These are phyloP conservation scores for Curvularia sp. DNA, from an alignment of 2,329 filamentous ascomycete genomes.

Conservation along the genomic window DNA sequence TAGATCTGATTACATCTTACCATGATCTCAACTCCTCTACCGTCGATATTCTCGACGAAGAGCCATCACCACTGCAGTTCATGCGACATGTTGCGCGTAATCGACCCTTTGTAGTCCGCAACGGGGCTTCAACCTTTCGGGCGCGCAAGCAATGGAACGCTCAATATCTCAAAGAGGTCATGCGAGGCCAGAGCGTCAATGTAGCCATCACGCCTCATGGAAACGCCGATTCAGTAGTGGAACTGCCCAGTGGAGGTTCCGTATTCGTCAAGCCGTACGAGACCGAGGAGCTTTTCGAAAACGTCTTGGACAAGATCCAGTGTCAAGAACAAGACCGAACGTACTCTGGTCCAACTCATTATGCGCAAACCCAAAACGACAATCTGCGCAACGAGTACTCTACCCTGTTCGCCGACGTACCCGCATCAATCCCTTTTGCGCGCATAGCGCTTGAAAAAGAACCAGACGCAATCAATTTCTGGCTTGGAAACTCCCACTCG, in stretches of 20 bases:
- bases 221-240: slow-evolving; percentile 67
- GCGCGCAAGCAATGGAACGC: slow-evolving; percentile 70
- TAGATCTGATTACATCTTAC: slow-evolving; percentile 69
- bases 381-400: slow-evolving; percentile 78
- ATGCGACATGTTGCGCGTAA: slow-evolving; percentile 79
- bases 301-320: slow-evolving; percentile 69
- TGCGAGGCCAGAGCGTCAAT: slow-evolving; percentile 68
- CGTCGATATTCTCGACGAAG: slow-evolving; percentile 67
- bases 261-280: slow-evolving; percentile 76
- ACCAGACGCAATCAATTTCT: slow-evolving; percentile 82
- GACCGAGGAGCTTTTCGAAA: slow-evolving; percentile 66
- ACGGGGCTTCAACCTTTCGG: slow-evolving; percentile 68
- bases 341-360: slow-evolving; percentile 49
- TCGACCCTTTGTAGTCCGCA: slow-evolving; percentile 74
- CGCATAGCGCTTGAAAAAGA: slow-evolving; percentile 70
- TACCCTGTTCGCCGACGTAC: slow-evolving; percentile 68
- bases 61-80: slow-evolving; percentile 79
- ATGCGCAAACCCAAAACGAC: slow-evolving; percentile 84
- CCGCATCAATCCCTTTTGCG: slow-evolving; percentile 72
- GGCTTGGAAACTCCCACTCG: slow-evolving; percentile 75
- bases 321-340: slow-evolving; percentile 57
- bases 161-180: slow-evolving; percentile 62
- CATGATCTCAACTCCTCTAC: slow-evolving; percentile 71
- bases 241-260: slow-evolving; percentile 62
- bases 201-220: slow-evolving; percentile 80